phyloP scores from a whole-genome alignment of 2,329 filamentous ascomycete species.

The Alternaria sp. region DNA sequence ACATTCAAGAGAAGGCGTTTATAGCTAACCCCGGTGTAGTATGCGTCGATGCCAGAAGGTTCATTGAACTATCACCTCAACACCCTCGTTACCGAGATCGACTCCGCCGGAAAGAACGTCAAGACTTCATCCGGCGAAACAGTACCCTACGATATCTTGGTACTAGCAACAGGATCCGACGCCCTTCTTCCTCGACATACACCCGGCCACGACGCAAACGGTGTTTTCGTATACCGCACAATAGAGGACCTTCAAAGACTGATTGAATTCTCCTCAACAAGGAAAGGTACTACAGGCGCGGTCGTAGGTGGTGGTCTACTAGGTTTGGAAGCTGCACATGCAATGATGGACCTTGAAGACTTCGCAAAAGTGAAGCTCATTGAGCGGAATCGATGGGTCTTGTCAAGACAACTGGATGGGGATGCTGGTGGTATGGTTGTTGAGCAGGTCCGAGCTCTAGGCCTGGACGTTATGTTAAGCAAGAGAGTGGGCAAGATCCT shows the following conservation, averaged over 20 bases:
- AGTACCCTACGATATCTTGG: slow-evolving; percentile 80
- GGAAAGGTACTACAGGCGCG: slow-evolving; percentile 73
- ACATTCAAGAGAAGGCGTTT: not conserved
- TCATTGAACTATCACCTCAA: slow-evolving; percentile 80
- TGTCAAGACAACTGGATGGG: slow-evolving; percentile 81
- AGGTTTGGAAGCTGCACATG: slow-evolving; percentile 88
- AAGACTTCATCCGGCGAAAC: slow-evolving; percentile 73
- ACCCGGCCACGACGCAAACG: slow-evolving; percentile 79
- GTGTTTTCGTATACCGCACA: slow-evolving; percentile 89
- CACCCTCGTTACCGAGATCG: slow-evolving; percentile 74
- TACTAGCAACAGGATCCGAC: slow-evolving; percentile 87
- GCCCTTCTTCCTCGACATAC: slow-evolving; percentile 77
- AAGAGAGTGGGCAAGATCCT: slow-evolving; percentile 78
- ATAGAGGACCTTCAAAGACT: slow-evolving; percentile 82
- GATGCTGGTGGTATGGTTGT: slow-evolving; percentile 85
- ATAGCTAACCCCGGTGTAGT: slow-evolving; percentile 57
- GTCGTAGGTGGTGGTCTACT: slow-evolving; percentile 87
- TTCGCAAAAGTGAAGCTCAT: slow-evolving; percentile 80
- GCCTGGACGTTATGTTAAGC: slow-evolving; percentile 80
- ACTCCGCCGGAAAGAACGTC: slow-evolving; percentile 71
- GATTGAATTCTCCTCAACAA: slow-evolving; percentile 74
- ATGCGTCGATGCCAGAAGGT: slow-evolving; percentile 70
- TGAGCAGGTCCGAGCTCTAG: slow-evolving; percentile 80
- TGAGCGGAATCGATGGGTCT: slow-evolving; percentile 83
- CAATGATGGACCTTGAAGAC: slow-evolving; percentile 84